These are phyloP conservation scores for Patellifolia procumbens DNA, from an alignment of 179 eudicot species.

Conservation along the genomic window DNA sequence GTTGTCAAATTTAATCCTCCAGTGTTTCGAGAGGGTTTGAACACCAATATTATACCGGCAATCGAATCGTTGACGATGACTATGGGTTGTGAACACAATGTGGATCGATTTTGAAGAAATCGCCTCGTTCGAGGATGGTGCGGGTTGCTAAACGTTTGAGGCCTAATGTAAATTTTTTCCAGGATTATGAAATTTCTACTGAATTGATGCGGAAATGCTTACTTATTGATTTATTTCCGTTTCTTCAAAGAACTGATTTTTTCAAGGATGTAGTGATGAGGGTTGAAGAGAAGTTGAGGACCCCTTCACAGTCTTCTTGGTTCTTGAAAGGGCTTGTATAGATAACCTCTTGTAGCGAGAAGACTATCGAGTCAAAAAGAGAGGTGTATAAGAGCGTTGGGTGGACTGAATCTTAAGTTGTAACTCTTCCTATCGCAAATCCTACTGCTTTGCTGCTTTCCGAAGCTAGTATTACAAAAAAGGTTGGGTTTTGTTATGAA, in stretches of 20 bases:
- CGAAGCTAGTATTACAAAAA: conserved; percentile 24
- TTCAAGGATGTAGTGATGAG: conserved; percentile 8
- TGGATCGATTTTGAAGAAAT: conserved; percentile 21
- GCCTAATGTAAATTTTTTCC: conserved; percentile 29
- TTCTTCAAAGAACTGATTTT: neutral
- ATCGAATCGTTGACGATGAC: conserved; percentile 14
- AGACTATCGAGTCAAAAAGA: conserved; percentile 23
- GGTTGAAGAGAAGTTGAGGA: conserved; percentile 32
- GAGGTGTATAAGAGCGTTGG: conserved; percentile 40
- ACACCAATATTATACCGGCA: conserved; percentile 1
- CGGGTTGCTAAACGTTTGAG: neutral
- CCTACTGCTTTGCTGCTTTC: conserved; percentile 24
- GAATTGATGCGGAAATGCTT: conserved; percentile 24
- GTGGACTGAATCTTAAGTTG: conserved; percentile 35
- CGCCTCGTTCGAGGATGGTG: neutral
- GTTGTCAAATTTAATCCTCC: conserved; percentile 13
- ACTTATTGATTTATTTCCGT: neutral
- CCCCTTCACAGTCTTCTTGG: conserved; percentile 12
- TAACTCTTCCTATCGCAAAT: conserved; percentile 5
- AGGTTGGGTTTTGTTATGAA: conserved; percentile 35
- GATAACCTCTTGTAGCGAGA: neutral
- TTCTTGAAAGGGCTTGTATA: conserved; percentile 27
- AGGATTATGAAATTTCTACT: conserved; percentile 27
- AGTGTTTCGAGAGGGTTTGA: neutral
- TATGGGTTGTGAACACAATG: conserved; percentile 20